A percentile compares a stretch with the other conserved stretches of the same genome.
Conservation (phyloP, 164 flowering plant species). For the Stephania cephalantha region DNA sequence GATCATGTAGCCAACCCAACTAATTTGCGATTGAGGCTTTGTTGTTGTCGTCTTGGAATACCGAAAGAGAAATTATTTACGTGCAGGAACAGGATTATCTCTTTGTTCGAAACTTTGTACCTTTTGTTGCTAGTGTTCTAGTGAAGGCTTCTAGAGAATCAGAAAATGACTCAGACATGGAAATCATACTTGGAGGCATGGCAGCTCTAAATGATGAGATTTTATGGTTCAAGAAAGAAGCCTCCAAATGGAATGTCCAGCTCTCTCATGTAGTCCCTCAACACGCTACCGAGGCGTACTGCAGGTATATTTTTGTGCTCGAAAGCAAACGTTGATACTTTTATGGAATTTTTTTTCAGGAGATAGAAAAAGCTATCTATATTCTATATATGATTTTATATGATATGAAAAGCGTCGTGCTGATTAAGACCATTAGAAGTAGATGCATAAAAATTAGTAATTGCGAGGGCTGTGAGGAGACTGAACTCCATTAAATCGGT, state of each 20-base stretch:
- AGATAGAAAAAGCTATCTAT: not conserved
- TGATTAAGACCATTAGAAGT: no score
- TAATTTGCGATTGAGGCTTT: no score
- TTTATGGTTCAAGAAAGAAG: constrained; percentile 81
- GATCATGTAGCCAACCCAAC: no score
- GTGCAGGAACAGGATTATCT: constrained; percentile 78
- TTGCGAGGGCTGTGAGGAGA: no score
- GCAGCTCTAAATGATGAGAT: constrained; percentile 73
- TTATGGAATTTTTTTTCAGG: not conserved
- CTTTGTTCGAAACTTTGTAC: constrained; percentile 70
- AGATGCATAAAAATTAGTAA: no score
- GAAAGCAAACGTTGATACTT: not conserved
- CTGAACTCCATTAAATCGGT: no score
- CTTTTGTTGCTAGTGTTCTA: constrained; percentile 65
- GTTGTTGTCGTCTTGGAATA: no score
- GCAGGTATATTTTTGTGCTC: constrained; percentile 42
- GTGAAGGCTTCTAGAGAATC: constrained; percentile 60
- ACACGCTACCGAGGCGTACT: constrained; percentile 47
- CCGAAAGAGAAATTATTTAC: not conserved
- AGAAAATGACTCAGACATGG: constrained; percentile 49
- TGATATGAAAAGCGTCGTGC: no score
- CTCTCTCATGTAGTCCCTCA: constrained; percentile 42
- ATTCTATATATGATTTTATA: not conserved
- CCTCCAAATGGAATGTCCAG: constrained; percentile 56
- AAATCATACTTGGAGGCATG: constrained; percentile 58